phyloP scores from a whole-genome alignment of 129 eudicot genomes.

The Flaveria trinervia region DNA sequence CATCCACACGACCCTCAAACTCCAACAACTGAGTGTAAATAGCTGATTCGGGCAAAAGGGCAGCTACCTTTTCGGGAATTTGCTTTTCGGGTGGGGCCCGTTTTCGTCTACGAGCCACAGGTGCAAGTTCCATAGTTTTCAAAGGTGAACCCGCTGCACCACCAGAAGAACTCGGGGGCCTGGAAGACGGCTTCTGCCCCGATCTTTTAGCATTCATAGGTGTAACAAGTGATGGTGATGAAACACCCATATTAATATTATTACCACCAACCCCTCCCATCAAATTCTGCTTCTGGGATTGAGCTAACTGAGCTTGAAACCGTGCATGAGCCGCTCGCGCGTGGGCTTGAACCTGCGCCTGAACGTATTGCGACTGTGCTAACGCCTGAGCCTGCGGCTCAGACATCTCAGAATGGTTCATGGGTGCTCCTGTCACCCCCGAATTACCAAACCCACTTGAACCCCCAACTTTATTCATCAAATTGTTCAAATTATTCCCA shows the following conservation, averaged over 20 bases:
- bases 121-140: conserved; percentile 87
- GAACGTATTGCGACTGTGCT: conserved; percentile 53
- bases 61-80: conserved; percentile 74
- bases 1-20: conserved; percentile 72
- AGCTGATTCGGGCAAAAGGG: conserved; percentile 77
- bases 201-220: conserved; percentile 57
- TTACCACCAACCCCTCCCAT: not conserved
- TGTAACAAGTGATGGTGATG: conserved; percentile 54
- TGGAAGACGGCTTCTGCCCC: conserved; percentile 55
- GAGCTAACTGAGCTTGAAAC: conserved; percentile 36
- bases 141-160: conserved; percentile 62
- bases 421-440: not conserved
- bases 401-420: conserved; percentile 38
- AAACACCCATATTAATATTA: conserved; percentile 35
- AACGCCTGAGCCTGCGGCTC: conserved; percentile 57
- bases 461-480: conserved; percentile 45
- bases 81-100: conserved; percentile 60
- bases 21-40: conserved; percentile 78
- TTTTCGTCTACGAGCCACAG: conserved; percentile 74
- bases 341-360: conserved; percentile 45
- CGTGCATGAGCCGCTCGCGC: conserved; percentile 10
- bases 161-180: conserved; percentile 65
- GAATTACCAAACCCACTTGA: conserved; percentile 27
- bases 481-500: conserved; percentile 39
- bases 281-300: conserved; percentile 29